phyloP scores from a whole-genome alignment of 2,329 filamentous ascomycete species.

The Neofusicoccum cordaticola region DNA sequence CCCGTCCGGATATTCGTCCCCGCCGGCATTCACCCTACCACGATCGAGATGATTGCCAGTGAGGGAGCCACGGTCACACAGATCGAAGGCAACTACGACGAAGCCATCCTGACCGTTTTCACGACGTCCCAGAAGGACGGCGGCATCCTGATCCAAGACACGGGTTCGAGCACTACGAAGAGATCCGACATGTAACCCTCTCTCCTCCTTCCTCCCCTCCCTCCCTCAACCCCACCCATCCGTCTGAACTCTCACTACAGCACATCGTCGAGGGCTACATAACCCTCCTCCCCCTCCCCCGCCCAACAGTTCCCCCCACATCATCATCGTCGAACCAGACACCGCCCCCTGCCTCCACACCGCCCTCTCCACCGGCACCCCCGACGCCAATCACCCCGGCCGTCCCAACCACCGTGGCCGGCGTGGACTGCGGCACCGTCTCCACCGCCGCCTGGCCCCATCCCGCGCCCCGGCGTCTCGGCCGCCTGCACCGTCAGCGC shows the following conservation, averaged over 20 bases:
- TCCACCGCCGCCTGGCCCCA: conserved; percentile 62
- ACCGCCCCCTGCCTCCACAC: conserved; percentile 56
- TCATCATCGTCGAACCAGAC: conserved; percentile 65
- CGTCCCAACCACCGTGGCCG: conserved; percentile 67
- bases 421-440: conserved; percentile 66
- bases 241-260: conserved; percentile 22
- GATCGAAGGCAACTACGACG: conserved; percentile 59
- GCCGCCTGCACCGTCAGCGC: conserved; percentile 58
- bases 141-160: conserved; percentile 62
- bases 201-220: neutral
- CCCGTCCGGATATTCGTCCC: conserved; percentile 60
- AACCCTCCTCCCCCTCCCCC: conserved; percentile 50
- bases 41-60: conserved; percentile 48
- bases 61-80: conserved; percentile 58
- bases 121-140: conserved; percentile 30
- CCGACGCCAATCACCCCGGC: conserved; percentile 50
- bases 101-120: conserved; percentile 36
- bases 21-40: conserved; percentile 49
- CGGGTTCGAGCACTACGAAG: conserved; percentile 59
- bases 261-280: conserved; percentile 73
- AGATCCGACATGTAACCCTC: too few relatives aligned
- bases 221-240: too few relatives aligned
- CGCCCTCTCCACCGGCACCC: conserved; percentile 44
- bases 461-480: conserved; percentile 55
- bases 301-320: conserved; percentile 25